Base-by-base conservation (phyloP, 208 protist species). In the Acanthamoeba sp. region DNA sequence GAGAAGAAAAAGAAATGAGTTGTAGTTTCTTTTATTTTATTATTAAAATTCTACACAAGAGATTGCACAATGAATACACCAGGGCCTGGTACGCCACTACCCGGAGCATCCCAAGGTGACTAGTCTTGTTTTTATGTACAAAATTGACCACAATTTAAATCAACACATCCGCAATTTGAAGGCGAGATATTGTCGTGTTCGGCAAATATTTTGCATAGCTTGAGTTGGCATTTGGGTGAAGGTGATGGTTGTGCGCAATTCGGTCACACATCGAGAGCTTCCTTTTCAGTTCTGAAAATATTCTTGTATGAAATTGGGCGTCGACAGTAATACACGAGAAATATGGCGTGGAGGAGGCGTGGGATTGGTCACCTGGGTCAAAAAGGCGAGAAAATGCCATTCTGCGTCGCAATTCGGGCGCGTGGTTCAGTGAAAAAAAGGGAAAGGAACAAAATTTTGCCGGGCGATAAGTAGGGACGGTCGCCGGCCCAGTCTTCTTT, bases 371-470 rank as follows among this genome's bases (percentile, higher is more conserved):
- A 34, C 66, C 66, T 40, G 55, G 55, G 48, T 20, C 48, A 55
- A 55, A 20, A 16, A 16, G 48, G 10, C 16, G 6, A 20, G 48
- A 55, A 20, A 55, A 16, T 6, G 48, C 48, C 62, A 12, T 76
- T 80, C 29, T 42, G 7, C 7, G 1, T 80, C 34, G 36, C 20
- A 22, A 27, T 20, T 69, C 5, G 6, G 29, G 2, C 32, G 69
- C 69, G 69, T 48, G 69, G 69, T 80, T 80, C 69, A 80, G 69
- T 80, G 69, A 80, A 80, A 48, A 48, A 80, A n/a, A 48, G 69
- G 18, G n/a, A 80, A n/a, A 48, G 69, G 18, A 22, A 50, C 69
- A 42, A 80, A 80, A 50, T 80, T 80, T 80, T 22, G 36, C 69
- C 36, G 36, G 20, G 69, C 69, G 38, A 50, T 50, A 80, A 80